Evolutionary conservation across 257 asterid species (phyloP).

Genomic region (Solanum bulbocastanum): DNA sequence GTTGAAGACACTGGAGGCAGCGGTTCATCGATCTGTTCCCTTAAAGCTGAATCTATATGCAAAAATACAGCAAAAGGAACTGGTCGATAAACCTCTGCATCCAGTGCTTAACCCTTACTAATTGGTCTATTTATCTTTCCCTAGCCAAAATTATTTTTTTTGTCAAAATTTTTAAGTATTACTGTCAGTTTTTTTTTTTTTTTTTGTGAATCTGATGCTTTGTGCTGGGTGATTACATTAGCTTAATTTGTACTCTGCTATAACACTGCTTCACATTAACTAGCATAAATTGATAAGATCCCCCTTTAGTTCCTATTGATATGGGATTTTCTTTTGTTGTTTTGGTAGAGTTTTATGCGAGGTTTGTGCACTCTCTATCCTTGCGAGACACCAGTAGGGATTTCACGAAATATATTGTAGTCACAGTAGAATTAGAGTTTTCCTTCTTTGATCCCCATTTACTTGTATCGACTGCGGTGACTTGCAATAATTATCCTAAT

Average conservation of each 20-base stretch:
- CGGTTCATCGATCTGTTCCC: conserved; percentile 5
- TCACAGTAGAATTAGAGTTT: neutral
- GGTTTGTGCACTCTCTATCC: neutral
- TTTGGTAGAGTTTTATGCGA: neutral
- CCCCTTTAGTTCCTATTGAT: neutral
- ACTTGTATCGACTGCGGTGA: neutral
- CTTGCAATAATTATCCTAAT: neutral
- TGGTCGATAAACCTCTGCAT: conserved; percentile 5
- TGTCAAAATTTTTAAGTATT: neutral
- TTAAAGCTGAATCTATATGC: neutral
- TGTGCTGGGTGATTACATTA: neutral
- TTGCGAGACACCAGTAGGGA: neutral
- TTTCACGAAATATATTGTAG: no score
- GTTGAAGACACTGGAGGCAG: conserved; percentile 4
- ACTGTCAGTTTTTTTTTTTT: neutral
- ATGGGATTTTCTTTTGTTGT: neutral
- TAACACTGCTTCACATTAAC: neutral
- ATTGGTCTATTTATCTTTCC: neutral
- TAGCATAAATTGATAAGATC: neutral
- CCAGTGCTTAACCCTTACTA: neutral
- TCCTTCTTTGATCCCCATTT: neutral
- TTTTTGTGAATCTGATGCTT: neutral
- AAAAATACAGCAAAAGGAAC: neutral
- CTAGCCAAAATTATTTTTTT: neutral
- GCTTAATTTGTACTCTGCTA: neutral